Percentiles rank a stretch among this genome's conserved stretches.
Evolutionary conservation across 305 asterid genomes (phyloP).

Genomic region (Solanum hybrid): DNA sequence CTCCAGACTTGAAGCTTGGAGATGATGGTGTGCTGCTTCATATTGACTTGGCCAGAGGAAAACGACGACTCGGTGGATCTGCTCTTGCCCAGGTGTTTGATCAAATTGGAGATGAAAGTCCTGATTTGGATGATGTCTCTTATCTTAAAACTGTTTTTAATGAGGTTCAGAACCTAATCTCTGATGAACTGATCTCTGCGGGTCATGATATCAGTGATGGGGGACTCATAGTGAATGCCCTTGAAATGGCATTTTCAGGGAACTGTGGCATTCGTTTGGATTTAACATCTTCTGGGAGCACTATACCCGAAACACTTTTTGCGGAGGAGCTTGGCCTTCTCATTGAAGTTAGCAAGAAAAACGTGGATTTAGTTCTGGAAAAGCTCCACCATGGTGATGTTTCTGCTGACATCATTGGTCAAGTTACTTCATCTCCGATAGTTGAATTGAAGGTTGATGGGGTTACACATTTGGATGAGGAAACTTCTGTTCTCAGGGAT

Average conservation of each 20-base stretch:
- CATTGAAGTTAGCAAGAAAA: conserved; percentile 53
- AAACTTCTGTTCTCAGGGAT: conserved; percentile 52
- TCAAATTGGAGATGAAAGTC: conserved; percentile 74
- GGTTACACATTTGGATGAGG: conserved; percentile 42
- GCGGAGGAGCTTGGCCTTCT: conserved; percentile 87
- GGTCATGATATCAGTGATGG: conserved; percentile 98
- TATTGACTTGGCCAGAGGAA: conserved; percentile 80
- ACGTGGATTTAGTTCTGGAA: conserved; percentile 28
- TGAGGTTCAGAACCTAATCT: conserved; percentile 59
- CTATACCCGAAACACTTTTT: conserved; percentile 45
- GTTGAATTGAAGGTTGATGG: conserved; percentile 55
- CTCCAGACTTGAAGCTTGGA: conserved; percentile 86
- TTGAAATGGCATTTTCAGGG: conserved; percentile 97
- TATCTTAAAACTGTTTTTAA: conserved; percentile 70
- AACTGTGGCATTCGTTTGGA: conserved; percentile 62
- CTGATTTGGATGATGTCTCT: conserved; percentile 75
- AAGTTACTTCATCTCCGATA: conserved; percentile 37
- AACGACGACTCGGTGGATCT: conserved; percentile 79
- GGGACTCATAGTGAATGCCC: conserved; percentile 57
- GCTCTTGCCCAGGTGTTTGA: conserved; percentile 83
- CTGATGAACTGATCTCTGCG: conserved; percentile 65
- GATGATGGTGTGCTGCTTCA: conserved; percentile 70
- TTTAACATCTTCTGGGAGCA: conserved; percentile 33
- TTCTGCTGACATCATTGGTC: conserved; percentile 51
- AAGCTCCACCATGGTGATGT: conserved; percentile 44